These are phyloP conservation scores for Xylariales sp. DNA, from an alignment of 2,329 filamentous ascomycete species.

Conservation along the genomic window DNA sequence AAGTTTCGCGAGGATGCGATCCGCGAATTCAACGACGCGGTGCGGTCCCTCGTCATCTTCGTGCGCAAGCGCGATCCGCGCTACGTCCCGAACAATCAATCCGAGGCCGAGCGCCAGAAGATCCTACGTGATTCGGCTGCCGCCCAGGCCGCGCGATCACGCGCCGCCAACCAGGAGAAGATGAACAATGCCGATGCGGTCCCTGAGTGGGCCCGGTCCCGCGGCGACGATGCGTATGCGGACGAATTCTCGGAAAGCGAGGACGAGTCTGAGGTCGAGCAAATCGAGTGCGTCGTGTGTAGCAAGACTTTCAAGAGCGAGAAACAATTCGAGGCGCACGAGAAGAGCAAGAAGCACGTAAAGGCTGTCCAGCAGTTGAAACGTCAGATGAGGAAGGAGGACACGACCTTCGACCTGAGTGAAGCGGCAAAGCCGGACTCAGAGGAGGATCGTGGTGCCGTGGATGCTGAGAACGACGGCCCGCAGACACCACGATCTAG, in stretches of 20 bases:
- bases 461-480: constrained; percentile 10
- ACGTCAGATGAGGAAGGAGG: constrained; percentile 85
- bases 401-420: constrained; percentile 68
- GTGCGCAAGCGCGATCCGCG: constrained; percentile 91
- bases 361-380: constrained; percentile 86
- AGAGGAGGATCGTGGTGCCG: constrained; percentile 20
- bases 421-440: constrained; percentile 29
- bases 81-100: constrained; percentile 80
- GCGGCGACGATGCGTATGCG: constrained; percentile 61
- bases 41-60: constrained; percentile 86
- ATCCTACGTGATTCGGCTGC: constrained; percentile 80
- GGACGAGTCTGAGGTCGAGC: constrained; percentile 66
- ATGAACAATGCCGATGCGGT: constrained; percentile 70
- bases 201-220: constrained; percentile 79
- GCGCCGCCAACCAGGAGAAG: constrained; percentile 83
- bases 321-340: constrained; percentile 89
- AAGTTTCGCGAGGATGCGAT: constrained; percentile 83
- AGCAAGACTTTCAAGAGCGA: constrained; percentile 88
- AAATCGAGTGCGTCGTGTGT: constrained; percentile 82
- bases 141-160: constrained; percentile 84
- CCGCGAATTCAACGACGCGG: constrained; percentile 91
- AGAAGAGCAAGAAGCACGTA: constrained; percentile 95
- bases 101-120: constrained; percentile 83
- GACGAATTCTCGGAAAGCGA: constrained; percentile 70
- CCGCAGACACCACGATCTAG: constrained; percentile 20